Percentiles rank a stretch among this genome's conserved stretches.
These are phyloP conservation scores for Lizonia empirigonia DNA, from an alignment of 2,329 filamentous ascomycete species.

Conservation along the genomic window DNA sequence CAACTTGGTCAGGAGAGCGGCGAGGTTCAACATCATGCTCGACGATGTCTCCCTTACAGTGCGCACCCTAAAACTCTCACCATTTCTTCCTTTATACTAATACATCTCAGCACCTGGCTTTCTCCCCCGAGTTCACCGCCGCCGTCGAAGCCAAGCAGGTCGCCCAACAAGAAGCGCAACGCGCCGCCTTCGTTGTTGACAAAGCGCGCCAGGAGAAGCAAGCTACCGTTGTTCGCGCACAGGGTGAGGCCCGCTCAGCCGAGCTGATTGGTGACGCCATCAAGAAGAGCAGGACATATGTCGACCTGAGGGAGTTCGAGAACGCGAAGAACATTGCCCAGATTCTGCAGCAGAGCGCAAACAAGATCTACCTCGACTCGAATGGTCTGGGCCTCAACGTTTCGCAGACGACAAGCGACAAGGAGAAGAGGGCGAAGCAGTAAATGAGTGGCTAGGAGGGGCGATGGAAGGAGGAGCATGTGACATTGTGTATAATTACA, in stretches of 20 bases:
- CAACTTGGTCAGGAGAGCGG: conserved; percentile 87
- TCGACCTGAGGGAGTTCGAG: conserved; percentile 97
- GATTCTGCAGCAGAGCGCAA: conserved; percentile 86
- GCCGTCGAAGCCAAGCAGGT: conserved; percentile 74
- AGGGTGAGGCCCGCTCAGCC: conserved; percentile 97
- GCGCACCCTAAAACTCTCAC: conserved; percentile 48
- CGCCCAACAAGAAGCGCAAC: conserved; percentile 88
- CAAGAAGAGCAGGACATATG: conserved; percentile 98
- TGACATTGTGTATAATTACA: conserved; percentile 33
- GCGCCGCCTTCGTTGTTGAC: conserved; percentile 96
- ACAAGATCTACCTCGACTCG: conserved; percentile 91
- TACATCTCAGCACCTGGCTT: conserved; percentile 63
- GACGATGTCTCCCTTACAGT: conserved; percentile 97
- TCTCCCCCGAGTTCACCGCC: conserved; percentile 72
- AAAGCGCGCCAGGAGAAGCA: conserved; percentile 99
- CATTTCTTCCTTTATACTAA: conserved; percentile 24
- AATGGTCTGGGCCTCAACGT: conserved; percentile 93
- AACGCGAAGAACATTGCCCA: conserved; percentile 89
- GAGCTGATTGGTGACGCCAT: conserved; percentile 98
- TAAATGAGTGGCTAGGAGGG: conserved; percentile 25
- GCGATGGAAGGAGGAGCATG: neutral
- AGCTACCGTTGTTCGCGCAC: conserved; percentile 95
- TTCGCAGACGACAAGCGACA: conserved; percentile 51
- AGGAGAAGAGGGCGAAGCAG: conserved; percentile 43
- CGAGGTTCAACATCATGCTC: conserved; percentile 94